Base-by-base conservation (phyloP, 1,284 basidiomycete genomes). In the Ustilago cynodontis region DNA sequence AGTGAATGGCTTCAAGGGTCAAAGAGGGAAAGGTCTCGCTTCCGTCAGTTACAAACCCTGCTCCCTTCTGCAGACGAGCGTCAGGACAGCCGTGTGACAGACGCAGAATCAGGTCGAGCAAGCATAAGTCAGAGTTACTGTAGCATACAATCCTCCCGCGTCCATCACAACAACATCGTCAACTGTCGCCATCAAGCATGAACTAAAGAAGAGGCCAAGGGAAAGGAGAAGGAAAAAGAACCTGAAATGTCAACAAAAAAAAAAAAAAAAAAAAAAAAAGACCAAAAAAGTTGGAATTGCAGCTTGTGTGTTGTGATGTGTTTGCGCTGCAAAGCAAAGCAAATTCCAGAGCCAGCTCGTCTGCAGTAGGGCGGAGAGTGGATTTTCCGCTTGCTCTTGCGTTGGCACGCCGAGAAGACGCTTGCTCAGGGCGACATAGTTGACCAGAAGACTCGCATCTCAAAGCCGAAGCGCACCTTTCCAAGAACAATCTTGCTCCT, bases 311-410 rank as follows among this genome's bases (percentile, higher is more conserved):
- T 16, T 26, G 26, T 31, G 16, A n/a, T 31, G 28, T 18, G 16
- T 51, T 33, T 6, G 18, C 43, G 18, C 43, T 7, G 10, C 43
- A 43, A 7, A 52, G 29, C 29, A 52, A 37, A 14, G 6, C 5
- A n/a, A 53, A 43, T 33, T 14, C 28, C 59, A 43, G 52, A 59
- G 57, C 59, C 52, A 50, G 43, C 45, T 35, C 33, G n/a, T 22
- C n/a, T 59, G 50, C 63, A 65, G 51, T 56, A 50, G 63, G 58
- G 63, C 63, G 56, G 63, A 65, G 63, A 53, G 54, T 64, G 45
- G 63, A 65, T 28, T 33, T 45, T 45, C 26, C 31, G 31, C 33
- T 26, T 51, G 28, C 6, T 3, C 18, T n/a, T 50, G 35, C 41
- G n/a, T 31, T 43, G 9, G n/a, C 22, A 43, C 51, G 39, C 39